Conservation (phyloP, 2,329 filamentous ascomycete genomes). For the Colletotrichum sp. region DNA sequence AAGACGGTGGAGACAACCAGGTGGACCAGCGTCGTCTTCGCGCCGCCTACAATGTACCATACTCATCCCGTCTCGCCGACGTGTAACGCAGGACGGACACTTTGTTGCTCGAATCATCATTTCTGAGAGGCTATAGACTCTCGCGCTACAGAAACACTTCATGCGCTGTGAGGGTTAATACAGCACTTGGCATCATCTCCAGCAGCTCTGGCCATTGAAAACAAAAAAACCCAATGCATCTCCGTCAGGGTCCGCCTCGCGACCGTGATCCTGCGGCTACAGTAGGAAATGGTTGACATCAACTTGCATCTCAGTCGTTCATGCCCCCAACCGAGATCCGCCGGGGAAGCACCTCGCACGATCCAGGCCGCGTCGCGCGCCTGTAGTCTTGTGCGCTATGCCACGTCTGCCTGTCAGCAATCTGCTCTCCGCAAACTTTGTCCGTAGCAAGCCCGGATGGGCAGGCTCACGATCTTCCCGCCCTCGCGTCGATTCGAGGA, state of each 20-base stretch:
- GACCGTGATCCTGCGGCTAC: constrained; percentile 1
- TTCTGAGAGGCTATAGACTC: neutral
- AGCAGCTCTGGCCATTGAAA: neutral
- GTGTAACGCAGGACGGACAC: neutral
- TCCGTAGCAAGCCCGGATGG: constrained; percentile 13
- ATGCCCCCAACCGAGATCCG: constrained; percentile 19
- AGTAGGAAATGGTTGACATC: constrained; percentile 1
- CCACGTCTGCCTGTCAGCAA: constrained; percentile 17
- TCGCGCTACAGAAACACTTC: neutral
- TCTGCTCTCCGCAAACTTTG: constrained; percentile 20
- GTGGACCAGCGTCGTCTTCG: constrained; percentile 13
- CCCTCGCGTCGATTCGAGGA: constrained; percentile 17
- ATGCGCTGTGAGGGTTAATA: neutral
- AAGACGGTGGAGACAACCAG: neutral
- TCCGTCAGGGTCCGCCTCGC: neutral
- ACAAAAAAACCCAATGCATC: neutral
- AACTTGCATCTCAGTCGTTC: constrained; percentile 17
- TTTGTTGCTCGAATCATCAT: neutral
- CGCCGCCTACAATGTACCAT: neutral
- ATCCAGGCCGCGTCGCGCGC: constrained; percentile 17
- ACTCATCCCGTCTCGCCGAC: neutral
- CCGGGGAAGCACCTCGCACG: constrained; percentile 20
- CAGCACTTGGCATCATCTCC: neutral
- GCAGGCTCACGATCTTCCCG: constrained; percentile 20
- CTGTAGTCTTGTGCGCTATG: constrained; percentile 16